Evolutionary conservation across 768 basidiomycete genomes (phyloP).

Genomic region (Tephrocybe rancida): DNA sequence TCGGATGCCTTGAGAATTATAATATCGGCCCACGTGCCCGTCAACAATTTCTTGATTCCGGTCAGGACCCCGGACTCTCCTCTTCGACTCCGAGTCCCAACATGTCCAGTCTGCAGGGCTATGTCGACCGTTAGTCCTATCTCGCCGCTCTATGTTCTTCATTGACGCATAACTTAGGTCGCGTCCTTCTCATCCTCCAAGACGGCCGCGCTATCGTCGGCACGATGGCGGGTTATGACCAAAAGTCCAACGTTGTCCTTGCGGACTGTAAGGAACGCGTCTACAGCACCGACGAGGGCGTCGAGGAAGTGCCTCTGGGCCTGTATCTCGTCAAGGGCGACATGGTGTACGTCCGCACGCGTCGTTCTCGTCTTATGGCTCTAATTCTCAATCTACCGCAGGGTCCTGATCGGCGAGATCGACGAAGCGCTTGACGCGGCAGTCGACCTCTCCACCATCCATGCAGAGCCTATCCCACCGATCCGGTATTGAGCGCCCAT

Average conservation of each 20-base stretch:
- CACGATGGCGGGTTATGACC: slow-evolving; percentile 89
- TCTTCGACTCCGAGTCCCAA: background rate
- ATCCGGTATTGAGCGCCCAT: slow-evolving; percentile 65
- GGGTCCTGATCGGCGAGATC: slow-evolving; percentile 82
- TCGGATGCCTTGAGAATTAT: background rate
- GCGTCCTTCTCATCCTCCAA: slow-evolving; percentile 92
- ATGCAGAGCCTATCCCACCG: slow-evolving; percentile 85
- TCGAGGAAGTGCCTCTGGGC: slow-evolving; percentile 93
- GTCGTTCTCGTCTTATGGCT: background rate
- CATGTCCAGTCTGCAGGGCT: slow-evolving; percentile 92
- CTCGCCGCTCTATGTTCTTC: slow-evolving; percentile 1
- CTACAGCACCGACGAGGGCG: slow-evolving; percentile 87
- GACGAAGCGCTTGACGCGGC: slow-evolving; percentile 82
- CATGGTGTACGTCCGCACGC: slow-evolving; percentile 79
- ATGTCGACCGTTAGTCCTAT: slow-evolving; percentile 74
- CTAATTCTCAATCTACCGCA: slow-evolving; percentile 12
- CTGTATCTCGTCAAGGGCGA: slow-evolving; percentile 98
- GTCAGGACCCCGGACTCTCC: slow-evolving; percentile 2
- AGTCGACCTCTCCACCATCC: slow-evolving; percentile 74
- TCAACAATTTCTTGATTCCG: background rate
- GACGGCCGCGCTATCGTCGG: slow-evolving; percentile 96
- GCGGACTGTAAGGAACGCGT: slow-evolving; percentile 93
- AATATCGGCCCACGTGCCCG: background rate
- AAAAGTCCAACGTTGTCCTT: slow-evolving; percentile 94
- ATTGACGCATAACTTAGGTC: slow-evolving; percentile 47